phyloP scores from a whole-genome alignment of 495 filamentous ascomycete species.

The Chaetomium cochliodes region DNA sequence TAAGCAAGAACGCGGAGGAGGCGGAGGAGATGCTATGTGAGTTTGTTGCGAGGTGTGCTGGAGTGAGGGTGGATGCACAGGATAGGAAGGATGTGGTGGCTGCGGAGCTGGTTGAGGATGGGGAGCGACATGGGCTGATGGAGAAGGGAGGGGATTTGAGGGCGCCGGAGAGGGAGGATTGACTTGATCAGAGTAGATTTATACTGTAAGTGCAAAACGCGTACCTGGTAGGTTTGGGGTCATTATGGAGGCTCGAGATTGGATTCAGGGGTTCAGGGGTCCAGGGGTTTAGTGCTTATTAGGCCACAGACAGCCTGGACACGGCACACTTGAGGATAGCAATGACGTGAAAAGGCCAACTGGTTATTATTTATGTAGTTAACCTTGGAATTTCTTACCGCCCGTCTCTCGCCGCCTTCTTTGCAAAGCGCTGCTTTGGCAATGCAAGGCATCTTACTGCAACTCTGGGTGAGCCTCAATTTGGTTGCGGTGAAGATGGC shows the following conservation, averaged over 20 bases:
- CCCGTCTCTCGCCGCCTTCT: too few species aligned
- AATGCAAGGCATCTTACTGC: too few species aligned
- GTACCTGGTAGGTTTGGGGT: too few species aligned
- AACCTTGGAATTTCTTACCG: too few species aligned
- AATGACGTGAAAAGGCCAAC: too few species aligned
- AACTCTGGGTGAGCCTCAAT: too few species aligned
- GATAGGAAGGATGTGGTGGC: slow-evolving; percentile 28
- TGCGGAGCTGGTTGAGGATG: slow-evolving; percentile 34
- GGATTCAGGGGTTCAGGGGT: slow-evolving; percentile 5
- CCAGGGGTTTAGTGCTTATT: too few species aligned
- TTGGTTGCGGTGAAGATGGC: too few species aligned
- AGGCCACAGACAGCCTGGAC: neutral
- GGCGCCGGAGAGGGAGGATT: slow-evolving; percentile 35
- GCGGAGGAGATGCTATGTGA: slow-evolving; percentile 41
- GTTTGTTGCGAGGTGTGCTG: slow-evolving; percentile 37
- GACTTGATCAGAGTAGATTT: neutral
- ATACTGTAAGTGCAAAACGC: too few species aligned
- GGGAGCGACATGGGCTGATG: slow-evolving; percentile 35
- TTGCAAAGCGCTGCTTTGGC: too few species aligned
- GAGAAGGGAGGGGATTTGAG: slow-evolving; percentile 37
- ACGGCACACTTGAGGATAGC: too few species aligned
- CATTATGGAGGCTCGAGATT: neutral
- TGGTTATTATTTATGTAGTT: too few species aligned
- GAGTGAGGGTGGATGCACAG: slow-evolving; percentile 21
- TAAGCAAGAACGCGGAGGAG: slow-evolving; percentile 36